These are phyloP conservation scores for Mrakia hoshinonis DNA, from an alignment of 768 basidiomycete species.

Conservation along the genomic window DNA sequence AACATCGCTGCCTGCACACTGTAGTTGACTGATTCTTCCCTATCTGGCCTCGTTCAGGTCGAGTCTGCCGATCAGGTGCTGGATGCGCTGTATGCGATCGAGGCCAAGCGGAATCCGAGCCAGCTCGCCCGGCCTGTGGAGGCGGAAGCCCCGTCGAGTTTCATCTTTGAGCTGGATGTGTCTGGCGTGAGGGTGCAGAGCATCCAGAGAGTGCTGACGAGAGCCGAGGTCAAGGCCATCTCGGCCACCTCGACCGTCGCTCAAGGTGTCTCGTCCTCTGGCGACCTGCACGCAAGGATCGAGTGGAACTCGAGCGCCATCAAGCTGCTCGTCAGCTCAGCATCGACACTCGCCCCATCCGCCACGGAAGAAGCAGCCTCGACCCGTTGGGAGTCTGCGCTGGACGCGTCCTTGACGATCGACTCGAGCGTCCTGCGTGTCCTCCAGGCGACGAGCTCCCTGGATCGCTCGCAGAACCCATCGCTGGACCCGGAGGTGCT, in stretches of 20 bases:
- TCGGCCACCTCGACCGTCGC: conserved; percentile 1
- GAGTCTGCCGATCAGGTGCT: background rate
- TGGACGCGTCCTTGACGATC: background rate
- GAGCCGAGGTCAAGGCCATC: conserved; percentile 7
- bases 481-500: background rate
- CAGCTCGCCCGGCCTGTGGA: background rate
- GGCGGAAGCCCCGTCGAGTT: background rate
- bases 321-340: background rate
- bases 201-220: background rate
- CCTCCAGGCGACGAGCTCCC: background rate
- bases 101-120: background rate
- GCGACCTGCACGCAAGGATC: conserved; percentile 5
- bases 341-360: background rate
- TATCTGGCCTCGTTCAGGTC: background rate
- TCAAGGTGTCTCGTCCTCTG: background rate
- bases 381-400: background rate
- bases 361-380: background rate
- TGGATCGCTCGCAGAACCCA: background rate
- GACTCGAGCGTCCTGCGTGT: conserved; percentile 5
- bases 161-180: background rate
- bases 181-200: background rate
- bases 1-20: background rate
- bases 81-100: background rate
- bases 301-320: conserved; percentile 5
- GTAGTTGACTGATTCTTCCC: background rate